Evolutionary conservation across 73 alveolate genomes (phyloP).

Genomic region (Loxodes magnus): DNA sequence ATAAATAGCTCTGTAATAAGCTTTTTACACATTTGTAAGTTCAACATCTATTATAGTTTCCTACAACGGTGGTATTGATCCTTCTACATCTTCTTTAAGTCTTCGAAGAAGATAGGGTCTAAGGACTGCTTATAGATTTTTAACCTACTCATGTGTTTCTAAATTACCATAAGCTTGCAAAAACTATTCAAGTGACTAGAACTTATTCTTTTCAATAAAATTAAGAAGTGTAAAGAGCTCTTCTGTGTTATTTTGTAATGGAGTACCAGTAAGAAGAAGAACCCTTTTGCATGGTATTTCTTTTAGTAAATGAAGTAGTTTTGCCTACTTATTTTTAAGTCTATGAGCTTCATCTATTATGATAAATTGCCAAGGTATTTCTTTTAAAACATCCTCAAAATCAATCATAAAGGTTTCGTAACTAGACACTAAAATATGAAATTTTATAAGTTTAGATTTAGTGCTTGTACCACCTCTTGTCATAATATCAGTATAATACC

Average conservation of each 20-base stretch:
- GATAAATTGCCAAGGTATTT: slow-evolving; percentile 66
- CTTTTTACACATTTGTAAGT: slow-evolving; percentile 64
- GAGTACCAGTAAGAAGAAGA: slow-evolving; percentile 90
- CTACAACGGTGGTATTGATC: slow-evolving; percentile 75
- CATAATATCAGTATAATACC: slow-evolving; percentile 60
- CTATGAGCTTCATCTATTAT: slow-evolving; percentile 95
- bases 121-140: slow-evolving; percentile 58
- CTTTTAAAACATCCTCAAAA: slow-evolving; percentile 28
- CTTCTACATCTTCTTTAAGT: slow-evolving; percentile 77
- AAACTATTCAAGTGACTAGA: slow-evolving; percentile 52
- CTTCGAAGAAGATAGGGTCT: slow-evolving; percentile 88
- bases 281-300: slow-evolving; percentile 55
- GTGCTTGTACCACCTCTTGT: slow-evolving; percentile 47
- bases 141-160: slow-evolving; percentile 33
- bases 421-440: slow-evolving; percentile 71
- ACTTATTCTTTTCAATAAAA: slow-evolving; percentile 33
- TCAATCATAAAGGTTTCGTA: slow-evolving; percentile 77
- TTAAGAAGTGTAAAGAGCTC: slow-evolving; percentile 76
- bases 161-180: slow-evolving; percentile 18
- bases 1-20: slow-evolving; percentile 76
- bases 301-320: slow-evolving; percentile 46
- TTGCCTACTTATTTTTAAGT: slow-evolving; percentile 73
- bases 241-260: slow-evolving; percentile 78
- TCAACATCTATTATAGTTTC: slow-evolving; percentile 92
- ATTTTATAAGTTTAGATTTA: slow-evolving; percentile 35